Evolutionary conservation across 257 asterid species (phyloP).

Genomic region (Solanum corneliomulleri): DNA sequence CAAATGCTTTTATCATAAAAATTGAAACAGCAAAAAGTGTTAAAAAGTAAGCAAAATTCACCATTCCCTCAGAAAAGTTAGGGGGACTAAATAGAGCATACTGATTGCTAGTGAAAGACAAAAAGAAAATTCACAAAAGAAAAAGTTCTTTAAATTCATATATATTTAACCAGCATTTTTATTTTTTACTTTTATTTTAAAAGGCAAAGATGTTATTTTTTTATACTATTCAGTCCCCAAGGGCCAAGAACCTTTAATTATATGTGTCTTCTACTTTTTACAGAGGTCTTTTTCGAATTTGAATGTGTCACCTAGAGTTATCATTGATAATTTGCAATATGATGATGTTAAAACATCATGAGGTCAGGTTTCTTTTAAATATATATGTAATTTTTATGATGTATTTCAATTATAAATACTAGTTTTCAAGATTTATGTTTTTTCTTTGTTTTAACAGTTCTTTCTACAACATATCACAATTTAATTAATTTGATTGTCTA

Average conservation of each 20-base stretch:
- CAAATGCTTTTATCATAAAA: not conserved
- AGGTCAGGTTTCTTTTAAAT: not conserved
- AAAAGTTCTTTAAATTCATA: not conserved
- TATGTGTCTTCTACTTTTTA: not conserved
- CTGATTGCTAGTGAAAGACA: not conserved
- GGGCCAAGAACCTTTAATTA: not conserved
- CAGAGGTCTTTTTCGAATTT: not conserved
- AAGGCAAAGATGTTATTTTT: not conserved
- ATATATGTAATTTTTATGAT: not conserved
- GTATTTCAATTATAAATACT: not conserved
- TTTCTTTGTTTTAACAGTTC: not conserved
- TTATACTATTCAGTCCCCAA: not conserved
- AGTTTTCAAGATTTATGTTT: not conserved
- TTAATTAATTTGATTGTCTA: too few relatives aligned
- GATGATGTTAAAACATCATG: slow-evolving; percentile 3
- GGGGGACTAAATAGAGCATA: not conserved
- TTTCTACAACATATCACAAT: not conserved
- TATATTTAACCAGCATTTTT: not conserved
- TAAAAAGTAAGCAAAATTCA: not conserved
- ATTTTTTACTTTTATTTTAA: not conserved
- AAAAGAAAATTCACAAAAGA: not conserved
- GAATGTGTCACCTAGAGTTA: slow-evolving; percentile 7
- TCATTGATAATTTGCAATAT: slow-evolving; percentile 11
- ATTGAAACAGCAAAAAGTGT: not conserved
- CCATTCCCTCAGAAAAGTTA: not conserved